Base-by-base conservation (phyloP, 2,329 filamentous ascomycete genomes). In the Zalaria sp. region DNA sequence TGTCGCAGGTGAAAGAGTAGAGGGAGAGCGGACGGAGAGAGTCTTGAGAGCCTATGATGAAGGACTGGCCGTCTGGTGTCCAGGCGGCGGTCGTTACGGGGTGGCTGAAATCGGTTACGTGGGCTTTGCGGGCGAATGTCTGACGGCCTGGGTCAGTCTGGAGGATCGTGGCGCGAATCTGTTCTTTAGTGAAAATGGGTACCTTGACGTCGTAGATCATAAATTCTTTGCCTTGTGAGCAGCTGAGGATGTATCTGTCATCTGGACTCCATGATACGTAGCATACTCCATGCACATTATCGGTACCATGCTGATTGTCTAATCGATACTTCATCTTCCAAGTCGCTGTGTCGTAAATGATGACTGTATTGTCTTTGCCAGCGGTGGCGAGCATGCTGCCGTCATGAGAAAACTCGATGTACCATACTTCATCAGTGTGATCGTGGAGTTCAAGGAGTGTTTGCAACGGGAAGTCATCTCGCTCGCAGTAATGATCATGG, bases 261-360 rank as follows among this genome's bases (percentile, higher is more conserved):
- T 98, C 86, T 4, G 88, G 91, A 56, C 88, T 95, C 85, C 91
- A 98, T 1, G 84, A 72, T 3, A 93, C 64, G 53, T 88, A 86
- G 18, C 83, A 80, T 8, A 95, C 80, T 1, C 83, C 81, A 3
- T 50, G 47, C 8, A 48, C 48, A 10, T 53, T 48, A 4, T 44
- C 37, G 8, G 43, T 44, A 4, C 37, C 42, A 1, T 75, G 69
- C 51, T 93, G 84, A 3, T 80, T 77, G 4, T 66, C 65, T 6
- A 93, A 64, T 37, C 61, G 69, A 43, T 78, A 72, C 3, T 83
- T 53, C 5, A 83, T 65, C 10, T 73, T 65, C 56, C 88, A 93
- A 1, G 73, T 74, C 2, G 67, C 67, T 0, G 84, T 81, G 43
- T 93, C 81, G 66, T 91, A 96, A 43, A 98, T 83, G 42, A 85